A percentile compares a stretch with the other conserved stretches of the same genome.
These are phyloP conservation scores for Davidsoniella virescens DNA, from an alignment of 2,329 filamentous ascomycete genomes.

Conservation along the genomic window DNA sequence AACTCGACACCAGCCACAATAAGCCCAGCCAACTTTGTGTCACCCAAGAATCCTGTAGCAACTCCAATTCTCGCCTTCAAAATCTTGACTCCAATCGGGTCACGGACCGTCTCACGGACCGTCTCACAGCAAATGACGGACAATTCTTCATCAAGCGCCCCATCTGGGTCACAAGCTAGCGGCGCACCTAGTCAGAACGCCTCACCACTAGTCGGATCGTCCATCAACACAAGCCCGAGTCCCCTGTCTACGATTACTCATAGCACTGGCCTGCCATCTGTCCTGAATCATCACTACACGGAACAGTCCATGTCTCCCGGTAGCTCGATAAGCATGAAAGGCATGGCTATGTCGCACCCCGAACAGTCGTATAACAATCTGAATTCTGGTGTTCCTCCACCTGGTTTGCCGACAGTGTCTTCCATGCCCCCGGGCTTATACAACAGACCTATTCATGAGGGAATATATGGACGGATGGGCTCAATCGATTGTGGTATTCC, in stretches of 20 bases:
- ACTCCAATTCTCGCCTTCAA: conserved; percentile 65
- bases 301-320: conserved; percentile 47
- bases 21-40: conserved; percentile 40
- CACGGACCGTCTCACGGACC: conserved; percentile 57
- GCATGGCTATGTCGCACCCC: conserved; percentile 30
- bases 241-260: conserved; percentile 31
- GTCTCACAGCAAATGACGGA: conserved; percentile 56
- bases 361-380: conserved; percentile 21
- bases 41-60: conserved; percentile 62
- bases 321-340: conserved; percentile 35
- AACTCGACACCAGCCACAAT: conserved; percentile 17
- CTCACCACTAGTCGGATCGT: conserved; percentile 44
- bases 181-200: conserved; percentile 37
- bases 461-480: conserved; percentile 11
- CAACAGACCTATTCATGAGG: conserved; percentile 10
- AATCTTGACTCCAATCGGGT: conserved; percentile 60
- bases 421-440: conserved; percentile 28
- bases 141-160: conserved; percentile 53
- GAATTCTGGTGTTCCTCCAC: conserved; percentile 1
- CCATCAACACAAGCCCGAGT: conserved; percentile 48
- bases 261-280: not conserved
- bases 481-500: conserved; percentile 5
- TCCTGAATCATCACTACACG: conserved; percentile 14
- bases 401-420: conserved; percentile 4
- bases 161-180: conserved; percentile 44